phyloP scores from a whole-genome alignment of 1,139 yeast species.

The Protomyces arabidopsidicola region DNA sequence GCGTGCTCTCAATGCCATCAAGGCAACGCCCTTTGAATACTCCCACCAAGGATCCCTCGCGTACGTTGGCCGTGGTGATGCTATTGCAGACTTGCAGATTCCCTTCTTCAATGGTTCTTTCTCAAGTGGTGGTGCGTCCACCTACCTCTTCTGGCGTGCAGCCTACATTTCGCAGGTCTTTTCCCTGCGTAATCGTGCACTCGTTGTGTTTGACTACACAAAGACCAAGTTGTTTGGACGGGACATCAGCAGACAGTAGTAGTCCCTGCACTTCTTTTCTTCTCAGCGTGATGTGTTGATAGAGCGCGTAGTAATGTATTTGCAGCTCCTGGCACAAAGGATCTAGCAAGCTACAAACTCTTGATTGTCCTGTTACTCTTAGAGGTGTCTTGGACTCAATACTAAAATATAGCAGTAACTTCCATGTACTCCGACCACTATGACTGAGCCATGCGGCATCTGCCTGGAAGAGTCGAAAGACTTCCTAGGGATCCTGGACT shows the following conservation, averaged over 20 bases:
- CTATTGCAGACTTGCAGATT: conserved; percentile 79
- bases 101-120: conserved; percentile 72
- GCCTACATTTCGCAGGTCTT: conserved; percentile 91
- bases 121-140: conserved; percentile 79
- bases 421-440: background rate
- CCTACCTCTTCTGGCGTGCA: conserved; percentile 90
- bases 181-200: conserved; percentile 77
- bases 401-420: too few relatives aligned
- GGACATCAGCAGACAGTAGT: conserved; percentile 45
- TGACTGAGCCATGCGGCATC: background rate
- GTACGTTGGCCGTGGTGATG: conserved; percentile 78
- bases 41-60: conserved; percentile 60
- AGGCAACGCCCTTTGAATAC: conserved; percentile 60
- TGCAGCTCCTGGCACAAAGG: too few relatives aligned
- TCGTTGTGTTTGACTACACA: conserved; percentile 81
- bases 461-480: background rate
- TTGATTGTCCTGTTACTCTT: too few relatives aligned
- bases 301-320: background rate
- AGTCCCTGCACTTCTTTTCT: background rate
- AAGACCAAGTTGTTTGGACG: conserved; percentile 86
- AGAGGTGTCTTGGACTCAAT: too few relatives aligned
- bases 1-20: conserved; percentile 50
- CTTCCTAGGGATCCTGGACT: background rate
- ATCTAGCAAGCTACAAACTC: too few relatives aligned
- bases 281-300: background rate